Base-by-base conservation (phyloP, 805 yeast genomes). In the Phaffomyces thermotolerans region DNA sequence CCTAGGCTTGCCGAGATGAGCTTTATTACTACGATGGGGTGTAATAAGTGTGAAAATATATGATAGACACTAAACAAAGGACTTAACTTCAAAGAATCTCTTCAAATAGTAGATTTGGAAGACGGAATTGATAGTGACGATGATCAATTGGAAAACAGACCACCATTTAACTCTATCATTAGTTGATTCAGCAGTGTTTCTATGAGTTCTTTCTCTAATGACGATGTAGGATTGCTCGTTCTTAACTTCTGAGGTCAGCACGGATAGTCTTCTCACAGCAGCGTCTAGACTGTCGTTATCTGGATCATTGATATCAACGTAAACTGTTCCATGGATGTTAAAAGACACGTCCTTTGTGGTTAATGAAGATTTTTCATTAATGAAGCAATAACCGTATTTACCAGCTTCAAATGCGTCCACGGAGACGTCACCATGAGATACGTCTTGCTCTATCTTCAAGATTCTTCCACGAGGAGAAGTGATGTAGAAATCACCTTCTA, bases 131-230 rank as follows among this genome's bases (percentile, higher is more conserved):
- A 75, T 76, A 15, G 83, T 84, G 37, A 91, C 97, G 44, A 93
- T 90, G 41, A 81, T 57, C 51, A 93, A 71, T 71, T 91, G 99
- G 74, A 90, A 84, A 29, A 87, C 73, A 24, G 96, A 86, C 99
- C 99, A 91, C 87, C 95, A 93, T 67, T 91, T 91, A 52, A 91
- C 98, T 58, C 99, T 80, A 43, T 93, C 83, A 66, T 91, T 91
- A 37, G 99, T 91, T 22, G 95, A 85, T 68, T 91, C 99, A 6
- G 99, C 98, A 9, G 99, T 91, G 69, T 91, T 93, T 77, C 99
- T 84, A 66, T 91, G 99, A 14, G 95, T 85, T 70, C 97, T 84
- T 68, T 91, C 99, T 68, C 99, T 81, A 48, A 91, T 89, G 39
- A 90, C 95, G 56, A 93, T 81, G 67, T 93, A 93, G 56, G 86